These are phyloP conservation scores for Scedosporium boydii DNA, from an alignment of 2,329 filamentous ascomycete species.

Conservation along the genomic window DNA sequence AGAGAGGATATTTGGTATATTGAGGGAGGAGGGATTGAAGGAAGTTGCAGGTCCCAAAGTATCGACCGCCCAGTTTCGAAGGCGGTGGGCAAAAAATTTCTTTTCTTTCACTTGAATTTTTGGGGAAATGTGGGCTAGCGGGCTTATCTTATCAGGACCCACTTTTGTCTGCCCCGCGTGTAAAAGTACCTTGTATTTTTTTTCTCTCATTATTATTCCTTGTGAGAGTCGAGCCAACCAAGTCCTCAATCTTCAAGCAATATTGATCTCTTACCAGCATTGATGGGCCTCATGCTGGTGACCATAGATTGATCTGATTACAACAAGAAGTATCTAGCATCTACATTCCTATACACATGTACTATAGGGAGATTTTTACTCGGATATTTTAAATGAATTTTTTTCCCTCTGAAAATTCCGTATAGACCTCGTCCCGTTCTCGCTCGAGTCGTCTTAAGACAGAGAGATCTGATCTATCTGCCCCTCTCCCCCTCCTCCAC, in stretches of 20 bases:
- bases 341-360: no score
- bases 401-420: no score
- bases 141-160: conserved; percentile 16
- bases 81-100: conserved; percentile 8
- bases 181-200: neutral
- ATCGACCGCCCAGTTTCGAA: neutral
- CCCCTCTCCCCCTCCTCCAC: neutral
- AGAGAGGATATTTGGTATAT: neutral
- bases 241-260: neutral
- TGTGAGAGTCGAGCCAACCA: neutral
- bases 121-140: neutral
- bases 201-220: neutral
- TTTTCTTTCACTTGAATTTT: conserved; percentile 8
- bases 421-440: no score
- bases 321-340: no score
- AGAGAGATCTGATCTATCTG: neutral
- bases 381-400: no score
- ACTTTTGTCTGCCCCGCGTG: conserved; percentile 1
- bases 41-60: neutral
- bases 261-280: neutral
- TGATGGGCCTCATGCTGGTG: no score
- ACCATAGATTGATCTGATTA: no score
- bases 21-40: neutral
- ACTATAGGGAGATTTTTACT: no score
- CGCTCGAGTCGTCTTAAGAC: no score